Percentiles rank a stretch among this genome's conserved stretches.
These are phyloP conservation scores for Globisporangium ultimum DNA, from an alignment of 352 stramenopile species.

Conservation along the genomic window DNA sequence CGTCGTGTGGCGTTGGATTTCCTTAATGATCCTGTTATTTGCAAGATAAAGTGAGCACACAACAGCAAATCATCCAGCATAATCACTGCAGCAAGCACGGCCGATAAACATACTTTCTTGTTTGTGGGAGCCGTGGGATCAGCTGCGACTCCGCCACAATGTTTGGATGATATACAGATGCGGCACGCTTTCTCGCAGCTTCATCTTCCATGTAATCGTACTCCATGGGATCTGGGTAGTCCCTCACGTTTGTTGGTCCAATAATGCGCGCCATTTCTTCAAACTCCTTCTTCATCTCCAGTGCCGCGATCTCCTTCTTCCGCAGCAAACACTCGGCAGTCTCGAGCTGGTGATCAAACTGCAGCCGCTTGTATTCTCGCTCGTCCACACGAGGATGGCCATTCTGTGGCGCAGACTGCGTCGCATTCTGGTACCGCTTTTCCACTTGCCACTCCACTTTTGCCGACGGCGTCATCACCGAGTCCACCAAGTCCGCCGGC, in stretches of 20 bases:
- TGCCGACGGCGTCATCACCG: constrained; percentile 26
- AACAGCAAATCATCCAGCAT: not conserved
- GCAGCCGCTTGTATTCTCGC: constrained; percentile 22
- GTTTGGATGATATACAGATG: constrained; percentile 25
- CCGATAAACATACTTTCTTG: constrained; percentile 41
- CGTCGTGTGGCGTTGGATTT: constrained; percentile 55
- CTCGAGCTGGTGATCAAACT: constrained; percentile 61
- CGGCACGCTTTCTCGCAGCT: constrained; percentile 9
- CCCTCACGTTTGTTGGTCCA: not conserved
- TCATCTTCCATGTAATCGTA: constrained; percentile 8
- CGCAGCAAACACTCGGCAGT: constrained; percentile 49
- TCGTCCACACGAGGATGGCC: constrained; percentile 23
- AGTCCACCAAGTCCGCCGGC: constrained; percentile 30
- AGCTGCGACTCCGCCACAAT: constrained; percentile 29
- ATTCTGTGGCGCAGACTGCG: constrained; percentile 18
- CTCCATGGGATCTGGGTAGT: not conserved
- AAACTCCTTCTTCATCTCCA: constrained; percentile 13
- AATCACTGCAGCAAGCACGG: not conserved
- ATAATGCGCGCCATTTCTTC: not conserved
- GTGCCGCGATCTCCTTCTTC: constrained; percentile 30
- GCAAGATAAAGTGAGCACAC: not conserved
- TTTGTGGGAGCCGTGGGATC: constrained; percentile 56
- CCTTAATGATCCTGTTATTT: constrained; percentile 45
- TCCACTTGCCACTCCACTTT: constrained; percentile 56
- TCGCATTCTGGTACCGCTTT: constrained; percentile 30